Evolutionary conservation across 2,329 filamentous ascomycete genomes (phyloP).

Genomic region (Acrocalymma vagum): DNA sequence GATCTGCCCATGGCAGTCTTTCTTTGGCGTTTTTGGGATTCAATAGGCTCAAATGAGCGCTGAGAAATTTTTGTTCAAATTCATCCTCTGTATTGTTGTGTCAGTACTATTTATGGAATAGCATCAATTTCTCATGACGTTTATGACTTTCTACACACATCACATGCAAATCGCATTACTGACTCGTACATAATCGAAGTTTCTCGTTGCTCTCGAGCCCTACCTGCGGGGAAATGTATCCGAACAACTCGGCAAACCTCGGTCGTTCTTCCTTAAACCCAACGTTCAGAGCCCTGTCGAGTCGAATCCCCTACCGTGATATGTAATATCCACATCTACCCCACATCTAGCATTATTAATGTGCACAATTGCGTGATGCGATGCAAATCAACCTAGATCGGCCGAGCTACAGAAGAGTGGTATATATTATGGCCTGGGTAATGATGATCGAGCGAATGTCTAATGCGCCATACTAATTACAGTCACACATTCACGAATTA

Average conservation of each 20-base stretch:
- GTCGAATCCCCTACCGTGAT: too few relatives aligned
- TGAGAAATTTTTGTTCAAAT: background rate
- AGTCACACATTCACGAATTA: too few relatives aligned
- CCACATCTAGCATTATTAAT: conserved; percentile 16
- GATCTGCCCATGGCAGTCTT: conserved; percentile 9
- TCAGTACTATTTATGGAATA: conserved; percentile 1
- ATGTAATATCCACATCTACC: conserved; percentile 7
- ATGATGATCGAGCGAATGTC: too few relatives aligned
- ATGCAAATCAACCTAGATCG: too few relatives aligned
- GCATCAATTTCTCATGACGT: background rate
- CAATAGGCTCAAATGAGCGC: conserved; percentile 1
- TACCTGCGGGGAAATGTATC: too few relatives aligned
- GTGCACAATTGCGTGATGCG: conserved; percentile 7
- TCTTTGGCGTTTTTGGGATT: conserved; percentile 7
- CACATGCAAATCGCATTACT: background rate
- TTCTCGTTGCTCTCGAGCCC: conserved; percentile 12
- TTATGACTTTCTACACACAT: conserved; percentile 4
- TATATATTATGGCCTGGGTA: too few relatives aligned
- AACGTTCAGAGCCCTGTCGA: too few relatives aligned
- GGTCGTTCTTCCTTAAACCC: too few relatives aligned
- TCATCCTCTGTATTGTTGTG: background rate
- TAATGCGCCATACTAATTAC: too few relatives aligned
- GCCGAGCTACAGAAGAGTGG: too few relatives aligned
- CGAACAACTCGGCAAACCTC: too few relatives aligned
- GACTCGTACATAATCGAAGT: conserved; percentile 1